These are phyloP conservation scores for Cyanodermella asteris DNA, from an alignment of 2,329 filamentous ascomycete genomes.

Conservation along the genomic window DNA sequence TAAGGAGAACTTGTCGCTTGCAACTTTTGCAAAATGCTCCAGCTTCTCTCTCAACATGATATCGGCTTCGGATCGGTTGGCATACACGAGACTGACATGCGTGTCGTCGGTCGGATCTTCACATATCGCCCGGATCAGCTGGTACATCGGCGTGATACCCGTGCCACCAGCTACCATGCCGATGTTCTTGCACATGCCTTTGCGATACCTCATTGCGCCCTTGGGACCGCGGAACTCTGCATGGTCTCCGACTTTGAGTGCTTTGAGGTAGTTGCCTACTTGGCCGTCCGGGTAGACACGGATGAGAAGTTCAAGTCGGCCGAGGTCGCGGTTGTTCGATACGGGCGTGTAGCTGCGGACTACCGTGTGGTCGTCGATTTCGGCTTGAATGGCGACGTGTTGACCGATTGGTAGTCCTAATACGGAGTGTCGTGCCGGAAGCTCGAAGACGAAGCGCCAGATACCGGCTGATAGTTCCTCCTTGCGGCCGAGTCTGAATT, in stretches of 20 bases:
- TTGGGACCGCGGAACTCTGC: slow-evolving; percentile 17
- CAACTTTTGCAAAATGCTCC: slow-evolving; percentile 30
- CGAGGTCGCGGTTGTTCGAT: slow-evolving; percentile 15
- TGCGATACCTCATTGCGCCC: slow-evolving; percentile 15
- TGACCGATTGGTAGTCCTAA: slow-evolving; percentile 36
- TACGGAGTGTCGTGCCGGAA: slow-evolving; percentile 22
- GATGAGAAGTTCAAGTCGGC: slow-evolving; percentile 15
- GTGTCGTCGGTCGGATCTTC: slow-evolving; percentile 38
- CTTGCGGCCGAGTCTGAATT: no score
- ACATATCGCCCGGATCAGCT: slow-evolving; percentile 41
- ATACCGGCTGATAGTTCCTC: slow-evolving; percentile 10
- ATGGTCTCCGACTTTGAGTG: slow-evolving; percentile 13
- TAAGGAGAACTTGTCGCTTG: slow-evolving; percentile 31
- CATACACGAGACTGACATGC: slow-evolving; percentile 34
- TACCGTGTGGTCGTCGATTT: slow-evolving; percentile 24
- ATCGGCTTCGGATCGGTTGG: slow-evolving; percentile 35
- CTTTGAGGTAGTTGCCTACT: slow-evolving; percentile 14
- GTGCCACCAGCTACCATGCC: slow-evolving; percentile 20
- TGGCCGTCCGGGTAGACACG: slow-evolving; percentile 17
- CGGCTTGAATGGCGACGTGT: slow-evolving; percentile 31
- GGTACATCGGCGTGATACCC: slow-evolving; percentile 32
- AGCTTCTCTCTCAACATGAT: slow-evolving; percentile 36
- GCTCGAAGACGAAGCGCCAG: slow-evolving; percentile 25
- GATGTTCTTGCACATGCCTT: slow-evolving; percentile 10
- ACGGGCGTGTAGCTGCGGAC: slow-evolving; percentile 31